Evolutionary conservation across 768 basidiomycete species (phyloP), one percentile per base, ranked within the genome.

Genomic region (Goffeauzyma gilvescens): DNA sequence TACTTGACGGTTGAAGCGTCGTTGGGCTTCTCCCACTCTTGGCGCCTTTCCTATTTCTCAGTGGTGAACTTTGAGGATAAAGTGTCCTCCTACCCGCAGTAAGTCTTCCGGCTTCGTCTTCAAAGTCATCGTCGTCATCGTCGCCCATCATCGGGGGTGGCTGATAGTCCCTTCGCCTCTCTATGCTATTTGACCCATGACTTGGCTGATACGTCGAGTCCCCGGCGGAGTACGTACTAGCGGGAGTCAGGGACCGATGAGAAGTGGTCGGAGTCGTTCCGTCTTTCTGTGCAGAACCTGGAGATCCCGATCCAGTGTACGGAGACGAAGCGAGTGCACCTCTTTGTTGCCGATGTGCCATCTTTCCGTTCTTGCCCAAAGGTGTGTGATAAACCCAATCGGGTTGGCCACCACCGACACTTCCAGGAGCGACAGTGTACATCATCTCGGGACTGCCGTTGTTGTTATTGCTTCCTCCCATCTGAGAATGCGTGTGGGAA

Each of bases 161-260:
- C 21, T 27, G 14, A 10, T 24, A 27, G 5, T 9, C 22, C 22
- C 27, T 3, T 15, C 21, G 4, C 39, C 17, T 41, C 15, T 10
- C 12, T 5, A 10, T 18, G 17, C n/a, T 39, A 24, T 41, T 13
- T 18, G 17, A 13, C 32, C 18, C 23, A 17, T 28, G 20, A 28
- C 31, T 23, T 21, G 40, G 23, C 23, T 38, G 30, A 30, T 45
- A 48, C 14, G 36, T 41, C 22, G 46, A 48, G 20, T 38, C 46
- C 4, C 26, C 21, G 18, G 43, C 17, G 9, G 33, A 44, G 18
- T 33, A 44, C 6, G 34, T 31, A 22, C 43, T 44, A 34, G 32
- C 27, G 18, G 43, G 43, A 8, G 43, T 44, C 43, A 30, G 30
- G 23, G 30, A 32, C 6, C 20, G 40, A 14, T 21, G 40, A 21